Percentiles rank a stretch among this genome's conserved stretches.
phyloP scores from a whole-genome alignment of 345 rosid genomes.

The Alliaria petiolata region DNA sequence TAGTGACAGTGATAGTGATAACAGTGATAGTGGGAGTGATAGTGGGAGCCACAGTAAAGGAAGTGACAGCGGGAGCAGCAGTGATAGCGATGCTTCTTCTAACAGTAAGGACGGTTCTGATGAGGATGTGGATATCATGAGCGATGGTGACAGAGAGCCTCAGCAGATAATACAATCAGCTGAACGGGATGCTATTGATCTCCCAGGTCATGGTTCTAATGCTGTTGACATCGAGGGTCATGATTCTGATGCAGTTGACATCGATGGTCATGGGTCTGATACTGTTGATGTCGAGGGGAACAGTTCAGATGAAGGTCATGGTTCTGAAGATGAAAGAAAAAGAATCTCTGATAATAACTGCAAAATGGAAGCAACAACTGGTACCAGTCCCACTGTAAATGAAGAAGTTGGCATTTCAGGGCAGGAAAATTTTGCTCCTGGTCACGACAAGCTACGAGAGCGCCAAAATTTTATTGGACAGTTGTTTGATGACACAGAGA shows the following conservation, averaged over 20 bases:
- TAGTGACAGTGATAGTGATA: constrained; percentile 75
- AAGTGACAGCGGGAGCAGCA: constrained; percentile 83
- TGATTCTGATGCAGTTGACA: constrained; percentile 42
- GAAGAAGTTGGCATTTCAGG: constrained; percentile 34
- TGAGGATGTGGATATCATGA: constrained; percentile 93
- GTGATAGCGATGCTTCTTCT: constrained; percentile 88
- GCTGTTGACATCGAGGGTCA: constrained; percentile 44
- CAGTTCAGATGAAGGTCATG: constrained; percentile 54
- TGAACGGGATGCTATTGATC: constrained; percentile 27
- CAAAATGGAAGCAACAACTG: constrained; percentile 17
- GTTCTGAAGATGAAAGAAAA: constrained; percentile 40
- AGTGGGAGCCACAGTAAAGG: constrained; percentile 69
- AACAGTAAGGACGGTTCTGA: constrained; percentile 86
- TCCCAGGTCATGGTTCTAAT: constrained; percentile 36
- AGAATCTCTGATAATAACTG: constrained; percentile 5
- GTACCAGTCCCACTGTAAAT: constrained; percentile 13
- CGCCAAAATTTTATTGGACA: constrained; percentile 69
- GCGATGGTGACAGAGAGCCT: constrained; percentile 72
- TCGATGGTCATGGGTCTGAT: constrained; percentile 50
- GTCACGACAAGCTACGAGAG: constrained; percentile 44
- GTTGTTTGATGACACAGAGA: constrained; percentile 72
- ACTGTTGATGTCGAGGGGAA: constrained; percentile 49
- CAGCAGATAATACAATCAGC: constrained; percentile 42
- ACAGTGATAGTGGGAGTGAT: constrained; percentile 67
- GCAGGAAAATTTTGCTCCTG: constrained; percentile 32